Evolutionary conservation across 1,284 basidiomycete species (phyloP).

Genomic region (Ustilago cynodontis): DNA sequence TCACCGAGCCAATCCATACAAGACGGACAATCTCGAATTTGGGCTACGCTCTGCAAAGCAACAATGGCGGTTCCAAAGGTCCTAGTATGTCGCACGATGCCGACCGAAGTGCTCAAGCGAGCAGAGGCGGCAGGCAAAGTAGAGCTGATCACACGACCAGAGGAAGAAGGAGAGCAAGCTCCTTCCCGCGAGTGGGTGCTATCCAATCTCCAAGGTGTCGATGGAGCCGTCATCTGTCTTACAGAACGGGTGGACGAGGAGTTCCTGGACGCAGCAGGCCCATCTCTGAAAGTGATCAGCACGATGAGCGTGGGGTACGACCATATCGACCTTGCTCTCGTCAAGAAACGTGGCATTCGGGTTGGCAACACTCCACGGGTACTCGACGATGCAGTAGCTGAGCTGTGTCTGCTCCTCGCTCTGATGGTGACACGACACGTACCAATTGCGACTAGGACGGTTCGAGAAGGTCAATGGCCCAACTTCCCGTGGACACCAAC

Average conservation of each 20-base stretch:
- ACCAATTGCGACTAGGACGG: slow-evolving; percentile 76
- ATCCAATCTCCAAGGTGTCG: slow-evolving; percentile 78
- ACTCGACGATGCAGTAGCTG: slow-evolving; percentile 90
- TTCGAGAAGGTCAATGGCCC: slow-evolving; percentile 79
- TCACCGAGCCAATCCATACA: not conserved
- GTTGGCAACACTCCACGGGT: slow-evolving; percentile 93
- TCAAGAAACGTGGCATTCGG: slow-evolving; percentile 78
- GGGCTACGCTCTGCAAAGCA: not conserved
- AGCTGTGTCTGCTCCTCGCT: slow-evolving; percentile 85
- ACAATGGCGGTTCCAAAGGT: slow-evolving; percentile 41
- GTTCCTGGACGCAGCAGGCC: slow-evolving; percentile 60
- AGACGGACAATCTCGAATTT: not conserved
- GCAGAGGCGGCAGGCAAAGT: slow-evolving; percentile 41
- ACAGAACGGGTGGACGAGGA: slow-evolving; percentile 79
- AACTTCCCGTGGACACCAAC: slow-evolving; percentile 78
- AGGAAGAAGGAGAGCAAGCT: slow-evolving; percentile 72
- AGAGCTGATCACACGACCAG: slow-evolving; percentile 77
- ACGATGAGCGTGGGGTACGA: slow-evolving; percentile 80
- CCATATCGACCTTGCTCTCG: slow-evolving; percentile 79
- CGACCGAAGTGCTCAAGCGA: slow-evolving; percentile 30
- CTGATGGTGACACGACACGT: slow-evolving; percentile 89
- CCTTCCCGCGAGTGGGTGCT: slow-evolving; percentile 79
- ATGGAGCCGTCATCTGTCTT: slow-evolving; percentile 78
- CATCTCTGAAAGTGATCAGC: slow-evolving; percentile 81
- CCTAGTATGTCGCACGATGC: slow-evolving; percentile 40